Evolutionary conservation across 352 stramenopile species (phyloP), one percentile per base, ranked within the genome.

Genomic region (Poterioochromonas sp.): DNA sequence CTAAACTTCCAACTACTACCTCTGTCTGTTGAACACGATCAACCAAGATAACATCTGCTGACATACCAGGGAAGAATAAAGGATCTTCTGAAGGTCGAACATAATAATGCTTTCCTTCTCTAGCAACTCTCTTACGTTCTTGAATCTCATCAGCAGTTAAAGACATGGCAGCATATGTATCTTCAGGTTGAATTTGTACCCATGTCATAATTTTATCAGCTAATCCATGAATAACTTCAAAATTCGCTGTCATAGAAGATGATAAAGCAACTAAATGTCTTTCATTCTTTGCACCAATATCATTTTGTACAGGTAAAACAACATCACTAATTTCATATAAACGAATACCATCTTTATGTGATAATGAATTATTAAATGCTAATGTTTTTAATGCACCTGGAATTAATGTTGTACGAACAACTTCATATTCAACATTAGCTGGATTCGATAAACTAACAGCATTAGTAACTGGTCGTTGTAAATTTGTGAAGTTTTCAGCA

Each of bases 261-360:
- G 99, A 98, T 29, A 96, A 90, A 40, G 94, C 95, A 65, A 92
- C 97, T 35, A 99, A 88, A 54, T 92, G 88, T 69, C 96, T 88
- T 76, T 93, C 87, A 86, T 99, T 99, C 77, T 90, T 91, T 29
- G 95, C 94, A 68, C 96, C 96, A 8, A 98, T 92, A 39, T 90
- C 86, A 82, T 86, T 83, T 53, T 90, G 84, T 69, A 89, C 80
- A 84, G 98, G 94, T 29, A 98, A 69, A n/a, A 99, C 94, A 0
- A 99, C 95, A 83, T 99, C 96, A 80, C 90, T 97, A 74, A 99
- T 90, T 86, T 99, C 96, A 84, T 99, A 99, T 41, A 99, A 87
- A 84, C 98, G 98, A 64, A 99, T 89, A 0, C 96, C 96, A 34
- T 95, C 89, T 76, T 96, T 96, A 79, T 99, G 94, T 73, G 90